Base-by-base conservation (phyloP, 805 yeast genomes). In the Ogataea populi-albae region DNA sequence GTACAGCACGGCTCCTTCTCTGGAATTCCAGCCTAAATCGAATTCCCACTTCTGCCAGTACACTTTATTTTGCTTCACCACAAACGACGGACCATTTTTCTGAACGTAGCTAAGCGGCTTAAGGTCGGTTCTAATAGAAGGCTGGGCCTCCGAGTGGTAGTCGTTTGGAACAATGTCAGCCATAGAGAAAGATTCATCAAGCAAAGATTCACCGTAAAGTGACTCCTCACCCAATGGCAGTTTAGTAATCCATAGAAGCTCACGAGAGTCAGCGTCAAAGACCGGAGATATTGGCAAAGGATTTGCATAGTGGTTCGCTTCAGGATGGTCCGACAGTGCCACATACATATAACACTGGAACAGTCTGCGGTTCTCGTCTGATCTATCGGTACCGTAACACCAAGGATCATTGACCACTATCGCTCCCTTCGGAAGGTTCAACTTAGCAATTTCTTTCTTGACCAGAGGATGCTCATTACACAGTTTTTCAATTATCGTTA, bases 11-110 rank as follows among this genome's bases (percentile, higher is more conserved):
- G 81, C 69, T 47, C 94, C 94, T 64, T 84, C 94, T 68, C 94
- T 79, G 32, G 74, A 78, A 49, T 78, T 78, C 35, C 84, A 67
- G 34, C 77, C 71, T 27, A 78, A 84, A 57, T 81, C 71, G 66
- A 84, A 81, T 59, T 79, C 82, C 93, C 93, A 84, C 18, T 81
- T 87, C 64, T 81, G 91, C 94, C 94, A 84, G 41, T 66, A 62
- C 49, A 84, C 71, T 53, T 77, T 77, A 41, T 74, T 65, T 24
- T 81, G 82, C n/a, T 71, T 69, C 30, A 77, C 63, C 16, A 69
- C 51, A 66, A 80, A 84, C 2, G 86, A 78, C 12, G 88, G 79
- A 45, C 94, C 94, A 49, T 85, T 89, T 34, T 93, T 91, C 64
- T 85, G 93, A 23, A 59, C 52, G 30, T 81, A 71, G 45, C 79